Evolutionary conservation across 176 grass and related monocot species (phyloP).

Genomic region (Secale cereale): DNA sequence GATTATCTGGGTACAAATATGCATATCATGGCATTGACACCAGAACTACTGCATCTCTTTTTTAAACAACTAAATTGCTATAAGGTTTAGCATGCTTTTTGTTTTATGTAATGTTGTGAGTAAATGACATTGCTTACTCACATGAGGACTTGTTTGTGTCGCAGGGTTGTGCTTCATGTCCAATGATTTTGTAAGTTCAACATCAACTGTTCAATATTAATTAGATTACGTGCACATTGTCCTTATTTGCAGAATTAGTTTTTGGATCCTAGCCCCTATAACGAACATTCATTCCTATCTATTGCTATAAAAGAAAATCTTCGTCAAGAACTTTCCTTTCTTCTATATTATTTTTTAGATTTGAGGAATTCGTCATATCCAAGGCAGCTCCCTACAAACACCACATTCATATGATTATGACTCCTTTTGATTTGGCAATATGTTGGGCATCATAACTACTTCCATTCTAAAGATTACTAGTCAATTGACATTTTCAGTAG

Average conservation of each 20-base stretch:
- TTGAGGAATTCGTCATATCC: not conserved
- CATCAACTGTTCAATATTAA: constrained; percentile 6
- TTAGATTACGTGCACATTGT: not conserved
- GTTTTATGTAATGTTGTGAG: not conserved
- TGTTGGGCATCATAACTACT: not conserved
- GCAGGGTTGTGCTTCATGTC: constrained; percentile 99
- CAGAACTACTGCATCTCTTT: not conserved
- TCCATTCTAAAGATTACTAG: not conserved
- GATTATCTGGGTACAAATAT: constrained; percentile 6
- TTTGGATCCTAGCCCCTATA: not conserved
- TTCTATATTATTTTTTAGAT: not conserved
- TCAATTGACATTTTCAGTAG: not conserved
- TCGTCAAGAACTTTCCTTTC: not conserved
- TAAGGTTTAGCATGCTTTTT: not conserved
- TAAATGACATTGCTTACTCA: constrained; percentile 25
- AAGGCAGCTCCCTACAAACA: not conserved
- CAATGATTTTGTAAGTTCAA: constrained; percentile 85
- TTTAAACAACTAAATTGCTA: not conserved
- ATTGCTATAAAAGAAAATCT: not conserved
- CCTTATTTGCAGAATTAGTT: not conserved
- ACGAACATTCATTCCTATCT: not conserved
- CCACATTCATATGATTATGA: not conserved
- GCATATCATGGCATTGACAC: not conserved
- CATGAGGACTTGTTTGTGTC: constrained; percentile 17
- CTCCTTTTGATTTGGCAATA: not conserved